These are phyloP conservation scores for Citrus australasica DNA, from an alignment of 345 rosid genomes.

Conservation along the genomic window DNA sequence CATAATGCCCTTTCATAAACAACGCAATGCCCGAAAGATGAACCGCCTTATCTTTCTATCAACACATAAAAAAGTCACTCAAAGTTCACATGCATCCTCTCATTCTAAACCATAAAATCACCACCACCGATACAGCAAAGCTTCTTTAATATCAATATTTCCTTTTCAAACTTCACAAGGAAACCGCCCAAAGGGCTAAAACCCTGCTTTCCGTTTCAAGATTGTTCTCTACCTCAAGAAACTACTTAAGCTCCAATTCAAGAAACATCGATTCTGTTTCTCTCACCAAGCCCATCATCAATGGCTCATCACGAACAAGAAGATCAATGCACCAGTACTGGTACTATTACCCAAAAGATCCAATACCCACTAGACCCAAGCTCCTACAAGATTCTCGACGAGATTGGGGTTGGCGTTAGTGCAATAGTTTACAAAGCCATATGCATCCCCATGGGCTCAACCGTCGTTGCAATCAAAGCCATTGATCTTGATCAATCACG, in stretches of 20 bases:
- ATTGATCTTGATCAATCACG: conserved; percentile 72
- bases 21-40: background rate
- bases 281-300: background rate
- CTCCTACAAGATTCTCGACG: conserved; percentile 55
- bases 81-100: conserved; percentile 38
- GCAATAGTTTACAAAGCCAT: conserved; percentile 74
- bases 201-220: background rate
- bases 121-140: conserved; percentile 8
- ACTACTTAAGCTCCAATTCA: background rate
- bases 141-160: background rate
- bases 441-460: conserved; percentile 57
- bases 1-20: background rate
- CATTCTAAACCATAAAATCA: conserved; percentile 9
- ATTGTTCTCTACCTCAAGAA: background rate
- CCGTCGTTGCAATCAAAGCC: conserved; percentile 73
- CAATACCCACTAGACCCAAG: conserved; percentile 64
- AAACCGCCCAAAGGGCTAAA: conserved; percentile 13
- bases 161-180: conserved; percentile 30
- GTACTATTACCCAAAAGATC: conserved; percentile 11
- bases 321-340: conserved; percentile 3
- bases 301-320: conserved; percentile 16
- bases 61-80: background rate
- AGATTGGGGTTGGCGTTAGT: conserved; percentile 77
- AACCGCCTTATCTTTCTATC: background rate
- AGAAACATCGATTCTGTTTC: background rate